Evolutionary conservation across 2,329 filamentous ascomycete genomes (phyloP).

Genomic region (Elsinoe australis): DNA sequence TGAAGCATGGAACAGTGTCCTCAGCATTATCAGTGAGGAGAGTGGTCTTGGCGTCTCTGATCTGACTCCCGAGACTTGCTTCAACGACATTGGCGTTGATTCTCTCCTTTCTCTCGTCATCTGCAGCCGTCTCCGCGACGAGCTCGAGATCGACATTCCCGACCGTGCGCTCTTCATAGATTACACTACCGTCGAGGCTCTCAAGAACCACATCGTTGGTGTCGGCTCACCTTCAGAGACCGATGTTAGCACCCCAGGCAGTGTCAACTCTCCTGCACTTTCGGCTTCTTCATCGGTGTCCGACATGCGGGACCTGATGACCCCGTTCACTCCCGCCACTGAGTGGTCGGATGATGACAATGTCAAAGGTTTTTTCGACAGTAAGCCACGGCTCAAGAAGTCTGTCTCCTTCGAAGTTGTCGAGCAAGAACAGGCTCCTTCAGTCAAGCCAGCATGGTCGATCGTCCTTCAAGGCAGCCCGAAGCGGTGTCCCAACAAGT

Average conservation of each 20-base stretch:
- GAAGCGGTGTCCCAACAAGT: constrained; percentile 24
- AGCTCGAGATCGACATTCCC: constrained; percentile 23
- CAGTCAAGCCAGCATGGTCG: constrained; percentile 24
- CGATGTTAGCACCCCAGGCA: background rate
- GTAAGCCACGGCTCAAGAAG: constrained; percentile 5
- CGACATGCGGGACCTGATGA: constrained; percentile 3
- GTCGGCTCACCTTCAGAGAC: background rate
- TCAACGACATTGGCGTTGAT: constrained; percentile 28
- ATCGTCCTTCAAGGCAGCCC: constrained; percentile 42
- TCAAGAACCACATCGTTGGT: constrained; percentile 11
- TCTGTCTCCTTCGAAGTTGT: background rate
- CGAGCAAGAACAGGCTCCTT: background rate
- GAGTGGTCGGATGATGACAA: constrained; percentile 5
- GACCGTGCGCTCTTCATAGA: constrained; percentile 18
- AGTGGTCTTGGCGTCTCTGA: constrained; percentile 26
- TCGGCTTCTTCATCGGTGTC: constrained; percentile 11
- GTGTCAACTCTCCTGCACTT: background rate
- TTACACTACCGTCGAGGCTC: constrained; percentile 13
- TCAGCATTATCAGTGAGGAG: constrained; percentile 27
- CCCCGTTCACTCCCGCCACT: constrained; percentile 1
- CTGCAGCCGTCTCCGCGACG: constrained; percentile 23
- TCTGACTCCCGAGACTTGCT: constrained; percentile 25
- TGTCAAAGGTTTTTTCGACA: background rate
- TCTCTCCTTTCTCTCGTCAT: constrained; percentile 27
- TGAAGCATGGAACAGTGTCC: constrained; percentile 5